phyloP scores from a whole-genome alignment of 2,329 filamentous ascomycete species.

The Aaosphaeria pasadenensis region DNA sequence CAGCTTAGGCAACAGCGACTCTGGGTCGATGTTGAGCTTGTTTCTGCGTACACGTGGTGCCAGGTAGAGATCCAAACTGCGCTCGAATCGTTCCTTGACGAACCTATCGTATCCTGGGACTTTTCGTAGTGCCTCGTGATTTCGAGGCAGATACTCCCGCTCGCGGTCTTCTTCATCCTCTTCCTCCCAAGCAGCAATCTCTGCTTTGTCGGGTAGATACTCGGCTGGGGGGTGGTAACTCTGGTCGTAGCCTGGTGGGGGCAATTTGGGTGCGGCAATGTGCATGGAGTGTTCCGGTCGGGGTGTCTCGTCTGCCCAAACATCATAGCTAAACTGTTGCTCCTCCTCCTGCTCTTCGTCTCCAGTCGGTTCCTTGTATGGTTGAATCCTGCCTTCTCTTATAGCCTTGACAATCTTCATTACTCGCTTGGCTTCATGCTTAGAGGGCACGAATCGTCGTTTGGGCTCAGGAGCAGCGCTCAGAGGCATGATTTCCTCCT shows the following conservation, averaged over 20 bases:
- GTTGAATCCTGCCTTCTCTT: slow-evolving; percentile 86
- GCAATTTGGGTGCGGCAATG: slow-evolving; percentile 87
- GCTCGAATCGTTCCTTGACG: slow-evolving; percentile 93
- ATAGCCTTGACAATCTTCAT: slow-evolving; percentile 98
- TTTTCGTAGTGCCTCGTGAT: slow-evolving; percentile 80
- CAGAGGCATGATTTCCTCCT: slow-evolving; percentile 89
- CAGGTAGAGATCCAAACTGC: slow-evolving; percentile 91
- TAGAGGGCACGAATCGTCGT: slow-evolving; percentile 90
- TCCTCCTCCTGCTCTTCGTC: slow-evolving; percentile 71
- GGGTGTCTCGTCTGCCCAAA: slow-evolving; percentile 91
- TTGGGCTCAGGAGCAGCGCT: slow-evolving; percentile 95
- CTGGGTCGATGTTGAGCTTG: slow-evolving; percentile 94
- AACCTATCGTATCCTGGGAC: slow-evolving; percentile 89
- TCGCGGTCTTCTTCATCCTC: slow-evolving; percentile 87
- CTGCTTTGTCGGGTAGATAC: slow-evolving; percentile 83
- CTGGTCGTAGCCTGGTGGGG: slow-evolving; percentile 90
- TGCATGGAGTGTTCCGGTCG: slow-evolving; percentile 87
- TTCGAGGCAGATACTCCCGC: slow-evolving; percentile 79
- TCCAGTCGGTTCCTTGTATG: slow-evolving; percentile 76
- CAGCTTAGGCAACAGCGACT: slow-evolving; percentile 86
- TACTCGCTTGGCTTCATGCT: slow-evolving; percentile 92
- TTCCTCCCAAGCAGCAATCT: slow-evolving; percentile 81
- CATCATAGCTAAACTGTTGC: slow-evolving; percentile 73
- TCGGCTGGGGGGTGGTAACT: slow-evolving; percentile 96
- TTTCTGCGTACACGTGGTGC: slow-evolving; percentile 89